These are phyloP conservation scores for Botryotinia calthae DNA, from an alignment of 2,329 filamentous ascomycete species.

Conservation along the genomic window DNA sequence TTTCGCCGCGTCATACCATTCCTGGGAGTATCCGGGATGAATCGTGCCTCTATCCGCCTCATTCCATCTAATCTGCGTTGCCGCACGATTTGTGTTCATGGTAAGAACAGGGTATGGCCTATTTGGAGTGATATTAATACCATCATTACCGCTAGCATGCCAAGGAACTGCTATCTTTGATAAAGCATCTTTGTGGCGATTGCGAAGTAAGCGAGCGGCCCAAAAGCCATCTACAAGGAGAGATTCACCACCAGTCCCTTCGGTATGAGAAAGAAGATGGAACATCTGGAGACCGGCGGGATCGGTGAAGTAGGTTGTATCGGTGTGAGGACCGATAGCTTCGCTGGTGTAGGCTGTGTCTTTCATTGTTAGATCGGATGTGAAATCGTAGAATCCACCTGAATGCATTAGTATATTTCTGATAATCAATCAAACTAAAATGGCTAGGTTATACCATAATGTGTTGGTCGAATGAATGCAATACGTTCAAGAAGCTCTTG, in stretches of 20 bases:
- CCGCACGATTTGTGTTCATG: not conserved
- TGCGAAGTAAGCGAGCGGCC: conserved; percentile 59
- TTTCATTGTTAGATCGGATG: conserved; percentile 80
- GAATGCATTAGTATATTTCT: conserved; percentile 24
- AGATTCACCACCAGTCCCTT: conserved; percentile 68
- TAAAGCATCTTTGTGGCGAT: conserved; percentile 57
- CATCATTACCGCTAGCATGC: conserved; percentile 85
- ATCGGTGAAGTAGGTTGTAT: conserved; percentile 94
- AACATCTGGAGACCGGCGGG: conserved; percentile 90
- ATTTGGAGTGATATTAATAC: conserved; percentile 74
- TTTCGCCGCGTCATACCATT: conserved; percentile 78
- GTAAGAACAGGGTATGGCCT: conserved; percentile 66
- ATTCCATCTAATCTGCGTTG: conserved; percentile 81
- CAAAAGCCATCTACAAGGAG: conserved; percentile 85
- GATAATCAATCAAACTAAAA: not conserved
- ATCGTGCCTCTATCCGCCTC: conserved; percentile 77
- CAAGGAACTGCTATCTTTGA: conserved; percentile 59
- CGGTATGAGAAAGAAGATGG: conserved; percentile 80
- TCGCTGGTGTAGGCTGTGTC: conserved; percentile 83
- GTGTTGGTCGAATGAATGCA: conserved; percentile 82
- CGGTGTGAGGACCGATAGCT: conserved; percentile 80
- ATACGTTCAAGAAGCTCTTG: conserved; percentile 75
- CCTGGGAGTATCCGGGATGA: conserved; percentile 9
- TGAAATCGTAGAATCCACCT: conserved; percentile 80
- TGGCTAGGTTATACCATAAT: conserved; percentile 64